These are phyloP conservation scores for Lactarius pseudohatsudake DNA, from an alignment of 768 basidiomycete genomes.

Conservation along the genomic window DNA sequence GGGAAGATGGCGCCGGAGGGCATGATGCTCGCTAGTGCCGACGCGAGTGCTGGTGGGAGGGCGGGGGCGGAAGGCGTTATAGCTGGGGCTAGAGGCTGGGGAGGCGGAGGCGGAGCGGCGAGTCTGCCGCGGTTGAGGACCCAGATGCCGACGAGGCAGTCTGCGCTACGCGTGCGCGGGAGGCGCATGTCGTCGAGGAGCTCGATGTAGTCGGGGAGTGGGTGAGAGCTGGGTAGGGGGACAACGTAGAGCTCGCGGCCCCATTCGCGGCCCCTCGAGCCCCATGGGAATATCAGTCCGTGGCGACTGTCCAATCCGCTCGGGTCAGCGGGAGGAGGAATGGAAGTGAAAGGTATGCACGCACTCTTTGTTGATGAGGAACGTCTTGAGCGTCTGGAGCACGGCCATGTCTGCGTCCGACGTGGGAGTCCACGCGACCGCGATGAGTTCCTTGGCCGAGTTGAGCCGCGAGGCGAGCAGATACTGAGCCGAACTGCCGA, in stretches of 20 bases:
- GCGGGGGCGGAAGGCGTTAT: neutral
- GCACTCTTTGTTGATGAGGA: slow-evolving; percentile 71
- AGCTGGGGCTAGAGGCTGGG: neutral
- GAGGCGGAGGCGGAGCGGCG: slow-evolving; percentile 33
- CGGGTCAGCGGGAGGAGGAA: slow-evolving; percentile 16
- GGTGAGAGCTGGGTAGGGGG: slow-evolving; percentile 62
- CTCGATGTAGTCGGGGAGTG: slow-evolving; percentile 83
- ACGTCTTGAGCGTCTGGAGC: slow-evolving; percentile 64
- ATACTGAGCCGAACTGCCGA: slow-evolving; percentile 74
- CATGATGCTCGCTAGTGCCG: slow-evolving; percentile 24
- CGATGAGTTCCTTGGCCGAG: slow-evolving; percentile 72
- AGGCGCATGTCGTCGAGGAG: slow-evolving; percentile 73
- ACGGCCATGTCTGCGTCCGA: slow-evolving; percentile 44
- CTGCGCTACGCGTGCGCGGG: slow-evolving; percentile 58
- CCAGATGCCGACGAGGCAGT: slow-evolving; percentile 81
- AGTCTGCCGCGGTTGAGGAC: slow-evolving; percentile 83
- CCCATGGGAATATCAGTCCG: slow-evolving; percentile 86
- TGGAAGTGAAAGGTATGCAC: slow-evolving; percentile 33
- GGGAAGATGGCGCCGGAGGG: slow-evolving; percentile 4
- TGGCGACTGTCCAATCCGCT: slow-evolving; percentile 60
- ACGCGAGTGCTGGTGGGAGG: slow-evolving; percentile 24
- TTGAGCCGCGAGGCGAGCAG: slow-evolving; percentile 78
- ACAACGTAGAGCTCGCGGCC: slow-evolving; percentile 88
- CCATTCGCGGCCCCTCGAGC: slow-evolving; percentile 65
- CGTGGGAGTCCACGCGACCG: slow-evolving; percentile 66